Evolutionary conservation across 1,139 yeast species (phyloP), one percentile per base, ranked within the genome.

Genomic region (Geotrichum fermentans): DNA sequence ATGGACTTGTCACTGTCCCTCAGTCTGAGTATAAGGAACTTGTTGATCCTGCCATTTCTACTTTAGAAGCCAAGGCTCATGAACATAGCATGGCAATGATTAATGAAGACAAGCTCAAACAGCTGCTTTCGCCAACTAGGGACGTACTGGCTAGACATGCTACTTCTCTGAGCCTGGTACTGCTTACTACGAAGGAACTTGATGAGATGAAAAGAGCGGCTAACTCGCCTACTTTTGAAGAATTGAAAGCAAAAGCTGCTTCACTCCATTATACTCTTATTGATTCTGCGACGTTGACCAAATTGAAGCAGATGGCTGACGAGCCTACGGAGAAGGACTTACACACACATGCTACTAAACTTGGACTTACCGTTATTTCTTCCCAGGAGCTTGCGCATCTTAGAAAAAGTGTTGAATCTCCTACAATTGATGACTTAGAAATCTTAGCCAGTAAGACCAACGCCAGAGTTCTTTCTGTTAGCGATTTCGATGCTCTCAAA

Each of bases 231-330:
- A 40, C 46, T 4, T 21, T 28, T 14, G 20, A 32, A 3, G 53
- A 47, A 36, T 34, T 50, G 4, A 37, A 37, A 17, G 3, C 40
- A 18, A 32, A 18, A 33, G 20, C 73, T 1, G 59, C 61, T 5
- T 59, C 61, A 14, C 53, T 68, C 13, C 73, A 73, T 4, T 58
- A 72, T 51, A 59, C 67, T 6, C 62, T 69, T 0, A 24, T 78
- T 20, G 56, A 72, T 11, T 43, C 55, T 1, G 58, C 49, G 10
- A 71, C 65, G 14, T 58, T 61, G 26, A 53, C 56, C 3, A 28
- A 47, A 4, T 28, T 47, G 20, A 29, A 26, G 26, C 41, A 40
- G 33, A 53, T 47, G 34, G 53, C 59, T 36, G 54, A 56, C 17
- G 56, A 22, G 20, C 71, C 71, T 1, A 60, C 70, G 3, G 60